These are phyloP conservation scores for Hyaloperonospora brassicae DNA, from an alignment of 352 stramenopile species.

Conservation along the genomic window DNA sequence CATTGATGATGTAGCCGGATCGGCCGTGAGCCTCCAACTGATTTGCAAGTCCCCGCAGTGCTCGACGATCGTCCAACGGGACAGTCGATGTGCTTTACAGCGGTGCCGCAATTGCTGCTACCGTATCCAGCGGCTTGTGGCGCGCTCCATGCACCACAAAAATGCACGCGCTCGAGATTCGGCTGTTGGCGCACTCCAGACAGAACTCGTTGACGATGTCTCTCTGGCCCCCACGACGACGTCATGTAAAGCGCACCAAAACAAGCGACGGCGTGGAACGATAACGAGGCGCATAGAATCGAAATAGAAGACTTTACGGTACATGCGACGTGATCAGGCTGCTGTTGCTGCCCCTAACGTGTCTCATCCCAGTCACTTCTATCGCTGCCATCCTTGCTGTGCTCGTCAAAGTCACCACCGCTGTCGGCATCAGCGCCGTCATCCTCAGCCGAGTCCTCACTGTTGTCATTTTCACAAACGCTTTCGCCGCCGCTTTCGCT, in stretches of 20 bases:
- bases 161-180: constrained; percentile 22
- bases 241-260: constrained; percentile 34
- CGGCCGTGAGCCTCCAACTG: constrained; percentile 10
- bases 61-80: constrained; percentile 24
- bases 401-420: background rate
- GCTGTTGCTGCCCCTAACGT: constrained; percentile 1
- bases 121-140: constrained; percentile 42
- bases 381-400: constrained; percentile 4
- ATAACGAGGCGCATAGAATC: background rate
- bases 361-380: constrained; percentile 1
- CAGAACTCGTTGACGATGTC: constrained; percentile 14
- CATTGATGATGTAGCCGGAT: background rate
- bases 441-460: background rate
- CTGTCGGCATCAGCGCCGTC: background rate
- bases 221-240: constrained; percentile 4
- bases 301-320: background rate
- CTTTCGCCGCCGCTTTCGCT: constrained; percentile 6
- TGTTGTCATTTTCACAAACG: background rate
- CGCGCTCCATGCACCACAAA: constrained; percentile 17
- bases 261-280: constrained; percentile 28
- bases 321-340: background rate
- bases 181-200: constrained; percentile 11
- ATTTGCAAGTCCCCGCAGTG: constrained; percentile 32
- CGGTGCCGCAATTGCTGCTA: constrained; percentile 65
- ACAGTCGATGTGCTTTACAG: constrained; percentile 39